Evolutionary conservation across 2,329 filamentous ascomycete genomes (phyloP), one percentile per base, ranked within the genome.

Genomic region (Aspergillus udagawae): DNA sequence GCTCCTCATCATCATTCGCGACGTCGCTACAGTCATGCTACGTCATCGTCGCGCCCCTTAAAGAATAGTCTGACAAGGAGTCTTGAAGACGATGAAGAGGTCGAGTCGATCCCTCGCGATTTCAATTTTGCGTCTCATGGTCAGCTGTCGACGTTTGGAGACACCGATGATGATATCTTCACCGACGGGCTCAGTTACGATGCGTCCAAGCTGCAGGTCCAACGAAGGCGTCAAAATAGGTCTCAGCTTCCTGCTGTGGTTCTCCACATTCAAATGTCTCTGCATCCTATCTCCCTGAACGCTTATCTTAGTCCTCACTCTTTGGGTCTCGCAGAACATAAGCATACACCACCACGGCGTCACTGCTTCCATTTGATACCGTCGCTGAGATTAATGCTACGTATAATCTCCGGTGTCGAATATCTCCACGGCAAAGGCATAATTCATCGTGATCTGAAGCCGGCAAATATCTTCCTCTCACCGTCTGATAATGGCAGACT

Each of bases 181-280:
- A 75, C 72, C 2, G 75, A 78, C 54, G 76, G 73, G 2, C 52
- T 73, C 10, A 75, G 72, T 48, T 67, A 72, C 38, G 71, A 72
- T 54, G 64, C 63, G 28, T 73, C 68, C 4, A 73, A 70, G 38
- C 60, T 71, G 41, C 70, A 71, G 62, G 55, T 72, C 32, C 65
- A 68, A 53, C 61, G 57, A 42, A 65, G 65, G 38, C 54, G 38
- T 55, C 64, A 62, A 48, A 56, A 67, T 35, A 59, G 64, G 2
- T 57, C 65, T 25, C 67, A 72, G 42, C 63, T 67, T 4, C 73
- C 70, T 25, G 68, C 73, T 21, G 66, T 86, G 10, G 81, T 81
- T 4, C 75, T 88, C 8, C 85, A 87, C 67, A 84, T 88, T n/a
- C 86, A 88, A 65, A 88, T 88, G 85, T 83, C 83, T 4, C 75